Evolutionary conservation across 768 basidiomycete species (phyloP).

Genomic region (Cantharellus anzutake): DNA sequence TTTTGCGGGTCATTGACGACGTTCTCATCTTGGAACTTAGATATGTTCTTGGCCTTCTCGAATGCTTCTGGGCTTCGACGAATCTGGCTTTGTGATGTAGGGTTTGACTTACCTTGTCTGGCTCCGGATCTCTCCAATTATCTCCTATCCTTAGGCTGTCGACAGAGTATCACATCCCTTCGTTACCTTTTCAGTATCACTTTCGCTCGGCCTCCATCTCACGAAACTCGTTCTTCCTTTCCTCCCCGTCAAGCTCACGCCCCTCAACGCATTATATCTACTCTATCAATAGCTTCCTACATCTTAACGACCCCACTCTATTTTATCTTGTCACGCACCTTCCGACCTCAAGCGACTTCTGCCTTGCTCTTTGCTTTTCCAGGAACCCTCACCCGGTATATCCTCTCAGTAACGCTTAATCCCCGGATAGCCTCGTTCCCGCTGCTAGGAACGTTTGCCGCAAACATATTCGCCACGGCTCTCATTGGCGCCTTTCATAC

Average conservation of each 20-base stretch:
- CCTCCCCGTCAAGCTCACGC: slow-evolving; percentile 7
- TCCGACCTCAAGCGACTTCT: slow-evolving; percentile 65
- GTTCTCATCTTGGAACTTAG: slow-evolving; percentile 89
- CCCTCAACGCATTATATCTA: slow-evolving; percentile 23
- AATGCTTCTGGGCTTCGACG: slow-evolving; percentile 39
- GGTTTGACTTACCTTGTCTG: slow-evolving; percentile 1
- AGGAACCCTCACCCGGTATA: slow-evolving; percentile 69
- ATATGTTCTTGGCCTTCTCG: slow-evolving; percentile 71
- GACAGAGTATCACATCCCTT: slow-evolving; percentile 69
- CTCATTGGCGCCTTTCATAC: slow-evolving; percentile 57
- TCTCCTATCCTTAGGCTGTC: slow-evolving; percentile 36
- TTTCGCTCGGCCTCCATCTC: slow-evolving; percentile 54
- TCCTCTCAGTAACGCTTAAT: slow-evolving; percentile 59
- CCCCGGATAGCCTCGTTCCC: slow-evolving; percentile 40
- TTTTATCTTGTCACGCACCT: slow-evolving; percentile 45
- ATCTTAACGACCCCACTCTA: slow-evolving; percentile 61
- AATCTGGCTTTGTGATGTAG: slow-evolving; percentile 38
- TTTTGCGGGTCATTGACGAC: slow-evolving; percentile 95
- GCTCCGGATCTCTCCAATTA: not conserved
- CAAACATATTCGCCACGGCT: slow-evolving; percentile 66
- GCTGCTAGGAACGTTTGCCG: slow-evolving; percentile 49
- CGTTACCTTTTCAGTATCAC: slow-evolving; percentile 61
- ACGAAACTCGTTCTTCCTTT: slow-evolving; percentile 24
- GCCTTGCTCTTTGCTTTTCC: slow-evolving; percentile 81
- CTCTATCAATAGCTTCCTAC: slow-evolving; percentile 45